phyloP scores from a whole-genome alignment of 257 asterid genomes.

The Capsicum chinense region DNA sequence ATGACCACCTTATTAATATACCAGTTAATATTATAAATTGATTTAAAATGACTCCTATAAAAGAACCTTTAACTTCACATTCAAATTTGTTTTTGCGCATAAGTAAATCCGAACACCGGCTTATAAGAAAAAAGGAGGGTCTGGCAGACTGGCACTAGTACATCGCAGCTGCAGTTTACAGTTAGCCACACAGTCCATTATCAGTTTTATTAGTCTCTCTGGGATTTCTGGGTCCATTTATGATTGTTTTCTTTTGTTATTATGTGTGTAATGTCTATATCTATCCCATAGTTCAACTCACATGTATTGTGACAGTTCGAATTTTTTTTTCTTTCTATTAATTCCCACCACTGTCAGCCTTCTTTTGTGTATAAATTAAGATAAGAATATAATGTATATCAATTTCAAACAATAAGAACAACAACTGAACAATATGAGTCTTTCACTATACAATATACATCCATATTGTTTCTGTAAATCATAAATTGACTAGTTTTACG shows the following conservation, averaged over 20 bases:
- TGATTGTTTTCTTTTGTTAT: neutral
- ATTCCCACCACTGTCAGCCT: neutral
- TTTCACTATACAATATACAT: no score
- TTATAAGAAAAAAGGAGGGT: neutral
- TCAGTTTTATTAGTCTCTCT: neutral
- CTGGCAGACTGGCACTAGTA: slow-evolving; percentile 9
- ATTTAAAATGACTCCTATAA: neutral
- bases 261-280: neutral
- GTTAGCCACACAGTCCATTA: neutral
- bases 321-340: neutral
- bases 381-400: no score
- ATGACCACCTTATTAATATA: no score
- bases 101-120: neutral
- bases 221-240: slow-evolving; percentile 23
- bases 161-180: neutral
- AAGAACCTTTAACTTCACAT: neutral
- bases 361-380: neutral
- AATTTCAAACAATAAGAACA: no score
- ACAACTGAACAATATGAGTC: no score
- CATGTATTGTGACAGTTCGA: neutral
- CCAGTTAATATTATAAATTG: no score
- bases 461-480: neutral
- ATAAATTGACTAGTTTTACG: neutral
- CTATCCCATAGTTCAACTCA: neutral
- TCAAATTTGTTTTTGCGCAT: neutral